Percentiles rank a stretch among this genome's conserved stretches.
Evolutionary conservation across 2,329 filamentous ascomycete genomes (phyloP).

Genomic region (Volutella citrinella): DNA sequence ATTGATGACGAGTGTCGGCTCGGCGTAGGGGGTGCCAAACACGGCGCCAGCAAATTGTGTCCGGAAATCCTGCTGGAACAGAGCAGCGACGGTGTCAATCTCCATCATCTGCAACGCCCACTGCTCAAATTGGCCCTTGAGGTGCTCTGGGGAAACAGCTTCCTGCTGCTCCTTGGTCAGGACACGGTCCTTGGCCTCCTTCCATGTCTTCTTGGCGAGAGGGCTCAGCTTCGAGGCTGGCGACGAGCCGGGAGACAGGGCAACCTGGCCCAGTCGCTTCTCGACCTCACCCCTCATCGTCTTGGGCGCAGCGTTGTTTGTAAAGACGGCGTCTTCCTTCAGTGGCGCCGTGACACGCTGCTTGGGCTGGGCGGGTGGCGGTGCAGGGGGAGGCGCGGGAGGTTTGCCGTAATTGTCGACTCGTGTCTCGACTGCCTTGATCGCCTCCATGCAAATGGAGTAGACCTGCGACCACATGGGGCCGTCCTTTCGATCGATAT

Average conservation of each 20-base stretch:
- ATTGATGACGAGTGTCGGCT: conserved; percentile 65
- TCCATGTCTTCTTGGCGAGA: conserved; percentile 47
- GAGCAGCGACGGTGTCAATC: conserved; percentile 55
- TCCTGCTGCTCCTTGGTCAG: conserved; percentile 54
- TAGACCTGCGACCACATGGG: conserved; percentile 80
- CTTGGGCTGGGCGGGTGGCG: conserved; percentile 29
- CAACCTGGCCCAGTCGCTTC: conserved; percentile 42
- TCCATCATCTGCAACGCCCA: conserved; percentile 44
- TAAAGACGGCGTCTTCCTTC: conserved; percentile 45
- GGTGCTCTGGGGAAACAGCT: conserved; percentile 46
- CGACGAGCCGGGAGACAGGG: conserved; percentile 45
- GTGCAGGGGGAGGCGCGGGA: conserved; percentile 28
- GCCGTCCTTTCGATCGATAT: conserved; percentile 79
- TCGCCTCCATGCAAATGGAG: conserved; percentile 63
- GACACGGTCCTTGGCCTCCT: conserved; percentile 45
- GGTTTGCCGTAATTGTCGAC: conserved; percentile 61
- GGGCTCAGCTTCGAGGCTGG: conserved; percentile 49
- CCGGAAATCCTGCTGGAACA: conserved; percentile 69
- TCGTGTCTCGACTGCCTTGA: conserved; percentile 65
- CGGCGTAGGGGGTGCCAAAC: conserved; percentile 70
- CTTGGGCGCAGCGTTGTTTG: conserved; percentile 33
- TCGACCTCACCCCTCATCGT: conserved; percentile 43
- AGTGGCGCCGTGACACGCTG: conserved; percentile 38
- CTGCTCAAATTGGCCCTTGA: conserved; percentile 46
- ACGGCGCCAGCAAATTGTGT: conserved; percentile 65